These are phyloP conservation scores for Tetrahymena thermophila DNA, from an alignment of 73 alveolate species.

Conservation along the genomic window DNA sequence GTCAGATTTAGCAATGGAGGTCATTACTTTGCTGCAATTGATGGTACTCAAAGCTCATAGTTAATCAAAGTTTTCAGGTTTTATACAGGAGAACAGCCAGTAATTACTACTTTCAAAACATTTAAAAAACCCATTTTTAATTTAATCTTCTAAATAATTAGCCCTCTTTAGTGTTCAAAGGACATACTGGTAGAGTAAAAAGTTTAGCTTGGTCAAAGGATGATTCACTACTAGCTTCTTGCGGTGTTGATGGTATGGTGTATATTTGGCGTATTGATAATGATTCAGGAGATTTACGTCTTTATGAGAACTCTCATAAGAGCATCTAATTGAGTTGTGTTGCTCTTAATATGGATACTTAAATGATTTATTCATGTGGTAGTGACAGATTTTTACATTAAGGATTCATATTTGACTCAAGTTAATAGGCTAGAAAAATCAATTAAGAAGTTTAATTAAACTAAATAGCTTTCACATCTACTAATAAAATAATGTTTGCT, in stretches of 20 bases:
- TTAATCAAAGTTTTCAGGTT: constrained; percentile 65
- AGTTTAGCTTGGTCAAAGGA: constrained; percentile 91
- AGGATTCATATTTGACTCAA: constrained; percentile 16
- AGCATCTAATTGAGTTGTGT: constrained; percentile 53
- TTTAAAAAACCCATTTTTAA: background rate
- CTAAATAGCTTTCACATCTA: constrained; percentile 77
- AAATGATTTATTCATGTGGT: constrained; percentile 62
- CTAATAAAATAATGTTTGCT: constrained; percentile 81
- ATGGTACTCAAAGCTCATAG: constrained; percentile 33
- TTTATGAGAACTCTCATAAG: constrained; percentile 54
- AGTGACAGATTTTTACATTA: constrained; percentile 58
- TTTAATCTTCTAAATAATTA: background rate
- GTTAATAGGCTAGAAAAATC: constrained; percentile 7
- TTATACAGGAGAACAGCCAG: constrained; percentile 76
- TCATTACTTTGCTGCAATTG: constrained; percentile 89
- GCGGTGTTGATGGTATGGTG: constrained; percentile 91
- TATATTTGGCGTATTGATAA: constrained; percentile 61
- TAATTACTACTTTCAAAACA: background rate
- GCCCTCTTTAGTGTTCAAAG: constrained; percentile 52
- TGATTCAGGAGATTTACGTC: constrained; percentile 43
- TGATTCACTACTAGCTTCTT: constrained; percentile 82
- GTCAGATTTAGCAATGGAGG: constrained; percentile 94
- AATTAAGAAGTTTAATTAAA: constrained; percentile 58
- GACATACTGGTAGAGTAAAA: constrained; percentile 72
- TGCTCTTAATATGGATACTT: constrained; percentile 29